These are phyloP conservation scores for barrel medic (Medicago truncatula) DNA, from an alignment of 306 rosid genomes.

Conservation along the genomic window MtrunA17r5.0-ANR NC_053043.1:13060001-13060500, in stretches of 20 bases:
- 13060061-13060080: background rate
- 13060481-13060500: conserved; percentile 96
- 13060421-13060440: conserved; percentile 90
- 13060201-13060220: too few species aligned
- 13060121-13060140: too few species aligned
- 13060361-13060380: background rate
- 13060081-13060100: conserved; percentile 6
- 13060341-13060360: too few species aligned
- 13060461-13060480: conserved; percentile 74
- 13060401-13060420: conserved; percentile 22
- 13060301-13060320: background rate
- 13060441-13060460: conserved; percentile 64
- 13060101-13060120: background rate
- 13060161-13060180: too few species aligned
- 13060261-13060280: too few species aligned
- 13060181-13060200: too few species aligned
- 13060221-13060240: too few species aligned
- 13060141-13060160: too few species aligned
- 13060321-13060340: too few species aligned
- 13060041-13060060: background rate
- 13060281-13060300: background rate
- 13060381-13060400: conserved; percentile 30
- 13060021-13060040: conserved; percentile 15
- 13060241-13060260: too few species aligned
- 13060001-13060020: conserved; percentile 12